Evolutionary conservation across 1,284 basidiomycete genomes (phyloP).

Genomic region (Cystobasidium pallidum): DNA sequence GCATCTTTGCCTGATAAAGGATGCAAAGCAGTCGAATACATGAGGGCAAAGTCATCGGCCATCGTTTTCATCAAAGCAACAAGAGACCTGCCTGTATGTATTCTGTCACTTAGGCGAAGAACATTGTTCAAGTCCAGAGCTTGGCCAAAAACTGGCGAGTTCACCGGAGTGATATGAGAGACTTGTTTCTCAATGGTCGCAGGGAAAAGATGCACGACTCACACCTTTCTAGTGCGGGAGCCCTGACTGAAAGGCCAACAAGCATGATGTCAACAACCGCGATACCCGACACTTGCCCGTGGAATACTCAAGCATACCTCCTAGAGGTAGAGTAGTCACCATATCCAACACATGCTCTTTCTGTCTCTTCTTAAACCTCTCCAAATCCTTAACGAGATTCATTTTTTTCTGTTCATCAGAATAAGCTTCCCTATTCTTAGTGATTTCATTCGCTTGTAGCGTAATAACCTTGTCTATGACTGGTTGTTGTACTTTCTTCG

Average conservation of each 20-base stretch:
- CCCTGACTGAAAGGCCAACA: background rate
- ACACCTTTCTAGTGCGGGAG: constrained; percentile 20
- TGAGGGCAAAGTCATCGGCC: too few relatives aligned
- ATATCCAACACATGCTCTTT: constrained; percentile 6
- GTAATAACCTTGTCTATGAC: constrained; percentile 30
- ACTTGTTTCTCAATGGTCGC: background rate
- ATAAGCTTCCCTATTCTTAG: constrained; percentile 25
- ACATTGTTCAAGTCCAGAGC: constrained; percentile 12
- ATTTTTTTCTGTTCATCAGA: constrained; percentile 33
- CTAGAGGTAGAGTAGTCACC: constrained; percentile 2
- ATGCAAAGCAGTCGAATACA: background rate
- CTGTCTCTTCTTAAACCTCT: constrained; percentile 23
- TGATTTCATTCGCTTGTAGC: constrained; percentile 19
- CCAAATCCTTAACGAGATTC: constrained; percentile 10
- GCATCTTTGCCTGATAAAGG: background rate
- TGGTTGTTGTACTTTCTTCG: constrained; percentile 5
- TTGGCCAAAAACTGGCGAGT: background rate
- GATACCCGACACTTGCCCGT: background rate
- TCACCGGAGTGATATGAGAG: background rate
- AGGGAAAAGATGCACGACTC: background rate
- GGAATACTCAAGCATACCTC: background rate
- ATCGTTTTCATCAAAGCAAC: too few relatives aligned
- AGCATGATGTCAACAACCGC: background rate
- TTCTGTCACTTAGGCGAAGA: background rate
- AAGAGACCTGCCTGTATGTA: background rate